These are phyloP conservation scores for Xanthoceras sorbifolium DNA, from an alignment of 345 rosid genomes.

Conservation along the genomic window DNA sequence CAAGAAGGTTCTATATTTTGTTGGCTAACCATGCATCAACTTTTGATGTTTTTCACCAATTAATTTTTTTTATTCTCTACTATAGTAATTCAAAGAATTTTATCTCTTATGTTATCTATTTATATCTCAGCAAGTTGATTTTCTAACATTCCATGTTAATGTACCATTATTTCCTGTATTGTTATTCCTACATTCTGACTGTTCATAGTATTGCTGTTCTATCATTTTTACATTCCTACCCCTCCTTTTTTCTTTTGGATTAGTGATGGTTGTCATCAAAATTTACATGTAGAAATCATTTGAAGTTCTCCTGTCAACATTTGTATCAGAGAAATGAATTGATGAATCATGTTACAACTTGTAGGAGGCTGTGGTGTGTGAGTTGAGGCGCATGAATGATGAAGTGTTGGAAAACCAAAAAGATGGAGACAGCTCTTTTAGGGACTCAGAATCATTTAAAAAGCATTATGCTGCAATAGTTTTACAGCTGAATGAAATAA, in stretches of 20 bases:
- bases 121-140: background rate
- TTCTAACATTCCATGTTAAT: background rate
- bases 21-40: slow-evolving; percentile 16
- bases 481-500: slow-evolving; percentile 64
- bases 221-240: background rate
- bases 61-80: background rate
- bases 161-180: background rate
- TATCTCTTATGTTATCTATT: slow-evolving; percentile 2
- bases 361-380: slow-evolving; percentile 73
- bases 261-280: background rate
- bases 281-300: slow-evolving; percentile 1
- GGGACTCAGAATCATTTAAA: slow-evolving; percentile 69
- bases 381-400: slow-evolving; percentile 68
- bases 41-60: slow-evolving; percentile 5
- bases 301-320: slow-evolving; percentile 13
- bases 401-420: slow-evolving; percentile 65
- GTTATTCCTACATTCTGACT: background rate
- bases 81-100: background rate
- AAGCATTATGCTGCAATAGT: slow-evolving; percentile 83
- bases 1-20: slow-evolving; percentile 49
- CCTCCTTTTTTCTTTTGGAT: background rate
- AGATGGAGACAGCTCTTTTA: slow-evolving; percentile 48
- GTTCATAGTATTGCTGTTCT: background rate
- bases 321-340: slow-evolving; percentile 23
- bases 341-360: slow-evolving; percentile 30